Evolutionary conservation across 106 monocot species (phyloP), one percentile per base, ranked within the genome.

Genomic region (Dendrobium nobile): DNA sequence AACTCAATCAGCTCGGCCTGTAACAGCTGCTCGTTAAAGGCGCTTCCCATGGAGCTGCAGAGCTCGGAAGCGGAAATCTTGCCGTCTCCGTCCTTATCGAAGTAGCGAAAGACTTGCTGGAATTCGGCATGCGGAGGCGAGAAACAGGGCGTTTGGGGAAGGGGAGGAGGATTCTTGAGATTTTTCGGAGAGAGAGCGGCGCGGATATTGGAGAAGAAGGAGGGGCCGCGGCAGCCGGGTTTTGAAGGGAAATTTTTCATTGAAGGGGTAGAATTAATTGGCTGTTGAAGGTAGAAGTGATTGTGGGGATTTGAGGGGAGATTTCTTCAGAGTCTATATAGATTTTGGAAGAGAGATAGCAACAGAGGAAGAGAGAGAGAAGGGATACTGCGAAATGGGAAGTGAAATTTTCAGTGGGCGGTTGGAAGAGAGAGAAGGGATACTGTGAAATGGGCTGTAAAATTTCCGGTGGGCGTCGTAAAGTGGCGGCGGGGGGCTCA

Each of bases 41-140:
- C 16, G 5, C 19, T 80, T 5, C 20, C 33, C 90, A 85, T 82
- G 68, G 82, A 73, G 45, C 54, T 70, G 8, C 83, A 67, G 45
- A 90, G 83, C 87, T 90, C 90, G 0, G 61, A 20, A 0, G 90
- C 82, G 9, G 90, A 90, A 44, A 90, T 90, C 85, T 81, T 87
- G 22, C 90, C 87, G 41, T 90, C 87, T 10, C 82, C 82, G 75
- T 90, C 78, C 26, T 82, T 82, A 37, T 90, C 90, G 65, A 87
- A 83, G 65, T 55, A 80, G 6, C 17, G 72, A 77, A 90, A 87
- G 33, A 81, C 55, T 16, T 74, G 44, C 18, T 75, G 55, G 54
- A 76, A 26, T 65, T 67, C 79, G 54, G 15, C 10, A 9, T 13
- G 33, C 20, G 31, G 13, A 7, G 72, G 72, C 2, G 72, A 72